Evolutionary conservation across 2,329 filamentous ascomycete genomes (phyloP).

Genomic region (Fusarium sp.): DNA sequence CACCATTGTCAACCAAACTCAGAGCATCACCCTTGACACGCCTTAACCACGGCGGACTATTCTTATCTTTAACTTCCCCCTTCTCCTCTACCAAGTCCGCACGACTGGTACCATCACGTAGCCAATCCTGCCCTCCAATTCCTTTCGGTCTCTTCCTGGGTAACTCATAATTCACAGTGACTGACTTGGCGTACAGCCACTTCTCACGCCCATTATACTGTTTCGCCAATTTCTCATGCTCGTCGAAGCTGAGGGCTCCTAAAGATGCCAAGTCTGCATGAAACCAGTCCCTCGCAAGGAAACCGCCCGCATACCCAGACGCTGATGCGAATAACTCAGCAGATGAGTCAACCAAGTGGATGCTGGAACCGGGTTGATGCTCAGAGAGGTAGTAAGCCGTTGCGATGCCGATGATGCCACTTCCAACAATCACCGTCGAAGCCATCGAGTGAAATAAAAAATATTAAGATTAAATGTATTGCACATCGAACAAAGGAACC

Average conservation of each 20-base stretch:
- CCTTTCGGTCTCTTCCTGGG: slow-evolving; percentile 53
- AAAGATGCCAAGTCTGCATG: slow-evolving; percentile 67
- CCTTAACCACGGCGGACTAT: slow-evolving; percentile 50
- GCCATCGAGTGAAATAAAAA: slow-evolving; percentile 51
- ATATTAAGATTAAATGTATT: slow-evolving; percentile 5
- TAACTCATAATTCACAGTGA: slow-evolving; percentile 65
- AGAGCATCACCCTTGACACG: slow-evolving; percentile 66
- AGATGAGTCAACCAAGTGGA: slow-evolving; percentile 63
- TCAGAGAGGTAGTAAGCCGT: slow-evolving; percentile 79
- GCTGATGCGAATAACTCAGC: slow-evolving; percentile 76
- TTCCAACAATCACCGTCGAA: slow-evolving; percentile 74
- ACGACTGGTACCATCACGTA: slow-evolving; percentile 73
- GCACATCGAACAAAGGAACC: neutral
- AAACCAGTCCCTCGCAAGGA: slow-evolving; percentile 81
- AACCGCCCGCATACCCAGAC: slow-evolving; percentile 80
- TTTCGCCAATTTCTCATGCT: slow-evolving; percentile 75
- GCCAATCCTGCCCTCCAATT: slow-evolving; percentile 72
- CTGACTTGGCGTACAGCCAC: slow-evolving; percentile 67
- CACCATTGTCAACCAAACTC: slow-evolving; percentile 71
- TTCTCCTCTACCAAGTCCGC: slow-evolving; percentile 60
- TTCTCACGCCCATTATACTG: slow-evolving; percentile 66
- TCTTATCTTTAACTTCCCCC: slow-evolving; percentile 50
- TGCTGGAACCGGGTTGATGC: slow-evolving; percentile 56
- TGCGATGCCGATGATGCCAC: slow-evolving; percentile 77
- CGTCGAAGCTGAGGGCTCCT: slow-evolving; percentile 75